Percentiles rank a stretch among this genome's conserved stretches.
phyloP scores from a whole-genome alignment of 306 rosid genomes.

The Boehmeria nivea region DNA sequence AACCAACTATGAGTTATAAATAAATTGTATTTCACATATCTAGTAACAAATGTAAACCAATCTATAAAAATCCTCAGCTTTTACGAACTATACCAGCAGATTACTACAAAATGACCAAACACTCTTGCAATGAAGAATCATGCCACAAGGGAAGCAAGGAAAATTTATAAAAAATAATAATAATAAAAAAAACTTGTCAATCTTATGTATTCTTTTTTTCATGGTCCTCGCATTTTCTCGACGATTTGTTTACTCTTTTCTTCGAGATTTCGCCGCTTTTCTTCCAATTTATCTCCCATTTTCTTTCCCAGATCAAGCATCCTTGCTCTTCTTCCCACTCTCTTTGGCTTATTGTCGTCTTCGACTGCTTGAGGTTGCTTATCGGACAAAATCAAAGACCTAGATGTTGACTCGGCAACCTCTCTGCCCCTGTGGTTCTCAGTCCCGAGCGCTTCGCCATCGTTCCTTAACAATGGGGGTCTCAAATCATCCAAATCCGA shows the following conservation, averaged over 20 bases:
- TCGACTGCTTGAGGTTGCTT: conserved; percentile 26
- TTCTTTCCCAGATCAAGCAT: conserved; percentile 71
- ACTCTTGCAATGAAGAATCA: too few relatives aligned
- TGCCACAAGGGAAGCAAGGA: too few relatives aligned
- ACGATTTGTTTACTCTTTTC: conserved; percentile 73
- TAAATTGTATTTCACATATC: too few relatives aligned
- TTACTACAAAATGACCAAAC: too few relatives aligned
- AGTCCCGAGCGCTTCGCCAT: conserved; percentile 21
- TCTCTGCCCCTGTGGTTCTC: conserved; percentile 31
- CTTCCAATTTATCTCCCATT: conserved; percentile 83
- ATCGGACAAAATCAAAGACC: conserved; percentile 20
- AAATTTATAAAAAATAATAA: too few relatives aligned
- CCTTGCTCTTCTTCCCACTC: conserved; percentile 65
- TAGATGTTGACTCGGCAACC: conserved; percentile 21
- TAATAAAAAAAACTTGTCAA: too few relatives aligned
- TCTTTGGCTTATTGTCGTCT: conserved; percentile 52
- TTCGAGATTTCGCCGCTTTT: conserved; percentile 71
- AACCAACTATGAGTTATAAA: too few relatives aligned
- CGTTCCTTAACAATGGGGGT: conserved; percentile 44
- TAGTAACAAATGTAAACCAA: too few relatives aligned
- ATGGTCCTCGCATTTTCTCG: conserved; percentile 83
- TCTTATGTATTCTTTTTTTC: too few relatives aligned
- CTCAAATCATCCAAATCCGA: conserved; percentile 32
- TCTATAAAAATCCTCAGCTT: too few relatives aligned
- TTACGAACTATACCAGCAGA: too few relatives aligned